Evolutionary conservation across 2,329 filamentous ascomycete genomes (phyloP), one percentile per base, ranked within the genome.

Genomic region (Talaromyces islandicus): DNA sequence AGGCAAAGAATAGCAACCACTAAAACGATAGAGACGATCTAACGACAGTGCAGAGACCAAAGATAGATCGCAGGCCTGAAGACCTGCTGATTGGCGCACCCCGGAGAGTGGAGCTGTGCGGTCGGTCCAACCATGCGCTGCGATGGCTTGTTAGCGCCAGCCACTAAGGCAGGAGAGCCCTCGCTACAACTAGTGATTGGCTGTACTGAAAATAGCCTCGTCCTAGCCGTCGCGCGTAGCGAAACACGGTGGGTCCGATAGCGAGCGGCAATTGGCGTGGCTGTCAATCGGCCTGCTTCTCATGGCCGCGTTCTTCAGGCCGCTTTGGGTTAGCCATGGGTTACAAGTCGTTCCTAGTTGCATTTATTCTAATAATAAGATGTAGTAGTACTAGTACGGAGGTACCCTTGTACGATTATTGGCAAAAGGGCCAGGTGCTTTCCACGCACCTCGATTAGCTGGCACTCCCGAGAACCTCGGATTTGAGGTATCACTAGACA

Each of bases 1-100:
- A 21, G 54, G 60, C 60, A 60, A 54, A 62, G 58, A 62, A 57
- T 60, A 62, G 58, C 52, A 58, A 57, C 54, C 21, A 21, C 60
- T 51, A 56, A 46, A 46, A 59, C 4, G 55, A 11, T 25, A 30
- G 48, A 21, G 48, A 11, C 48, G 48, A 52, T 52, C 48, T 52
- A 29, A 29, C 48, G 43, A 24, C 43, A 11, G 43, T 24, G 43
- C 19, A 46, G 43, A 4, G 19, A 46, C 41, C 27, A 52, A 52
- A 52, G 48, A 52, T 52, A 52, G 48, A 52, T 25, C 17, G 24
- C 24, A 29, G 12, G 48, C 21, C 12, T 7, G 24, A 11, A 21
- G 24, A 25, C n/a, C 12, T 9, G n/a, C 24, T 58, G 59, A 61
- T 61, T 61, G 59, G 59, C 51, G 17, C 11, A 11, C 7, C 48